Base-by-base conservation (phyloP, 805 yeast species). In the Lipomyces japonicus region DNA sequence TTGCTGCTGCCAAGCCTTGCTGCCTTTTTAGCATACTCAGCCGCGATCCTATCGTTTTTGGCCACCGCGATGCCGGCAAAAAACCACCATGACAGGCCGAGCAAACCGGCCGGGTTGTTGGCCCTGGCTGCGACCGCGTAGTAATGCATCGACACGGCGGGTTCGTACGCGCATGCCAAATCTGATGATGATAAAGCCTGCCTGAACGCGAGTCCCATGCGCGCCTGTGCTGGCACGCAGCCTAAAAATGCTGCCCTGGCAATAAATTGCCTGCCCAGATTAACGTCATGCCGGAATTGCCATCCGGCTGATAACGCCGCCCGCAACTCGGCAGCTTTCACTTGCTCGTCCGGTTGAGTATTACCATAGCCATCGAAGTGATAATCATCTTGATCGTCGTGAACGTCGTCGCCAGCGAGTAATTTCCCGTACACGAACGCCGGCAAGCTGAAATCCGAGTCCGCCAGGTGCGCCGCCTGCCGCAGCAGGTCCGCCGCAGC, bases 11-110 rank as follows among this genome's bases (percentile, higher is more conserved):
- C 82, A 23, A 74, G 75, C 48, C 78, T 79, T 0, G 86, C 77
- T n/a, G 84, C 82, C 49, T 75, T 75, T 5, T 71, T 61, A 3
- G 87, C 84, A 81, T 87, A 84, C 16, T 76, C 64, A 56, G 77
- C 81, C 1, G 89, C 87, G 68, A 82, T 83, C 39, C 71, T 73
- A 56, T 78, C 83, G 64, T 81, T 80, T 5, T 76, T 74, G 1
- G 74, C 78, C 12, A 73, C 71, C 1, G 44, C 40, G 25, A 79
- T 80, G 1, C 95, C 95, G 0, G 88, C 80, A 10, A 84, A 72
- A 59, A 81, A 79, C 90, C 91, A 84, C 42, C 70, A 70, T 36
- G 70, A 64, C 14, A 72, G 53, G 55, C 70, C 74, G 39, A 60
- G 22, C 31, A 46, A 50, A 3, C 69, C 65, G 44, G 68, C 72